These are phyloP conservation scores for Penicillium palitans DNA, from an alignment of 2,329 filamentous ascomycete species.

Conservation along the genomic window DNA sequence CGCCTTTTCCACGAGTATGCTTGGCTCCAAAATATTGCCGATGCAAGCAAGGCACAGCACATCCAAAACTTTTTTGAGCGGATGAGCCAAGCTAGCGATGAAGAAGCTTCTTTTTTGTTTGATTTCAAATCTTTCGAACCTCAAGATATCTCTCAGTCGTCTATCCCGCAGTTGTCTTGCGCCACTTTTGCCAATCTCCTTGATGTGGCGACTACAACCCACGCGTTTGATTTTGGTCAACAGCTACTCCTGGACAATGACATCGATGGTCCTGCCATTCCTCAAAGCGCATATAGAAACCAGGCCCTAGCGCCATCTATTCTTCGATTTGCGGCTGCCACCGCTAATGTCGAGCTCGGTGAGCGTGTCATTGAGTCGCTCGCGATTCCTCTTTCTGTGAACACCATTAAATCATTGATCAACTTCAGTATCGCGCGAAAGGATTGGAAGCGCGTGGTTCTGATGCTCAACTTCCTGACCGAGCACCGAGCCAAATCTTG, in stretches of 20 bases:
- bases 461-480: conserved; percentile 37
- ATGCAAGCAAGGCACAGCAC: conserved; percentile 38
- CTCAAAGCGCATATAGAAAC: conserved; percentile 46
- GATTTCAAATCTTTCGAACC: conserved; percentile 20
- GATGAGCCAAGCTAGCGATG: conserved; percentile 15
- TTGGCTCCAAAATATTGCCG: conserved; percentile 37
- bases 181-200: conserved; percentile 53
- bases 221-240: conserved; percentile 51
- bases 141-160: conserved; percentile 27
- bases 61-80: conserved; percentile 35
- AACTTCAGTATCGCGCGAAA: conserved; percentile 36
- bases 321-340: conserved; percentile 55
- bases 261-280: conserved; percentile 56
- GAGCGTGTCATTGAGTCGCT: conserved; percentile 33
- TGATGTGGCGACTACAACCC: conserved; percentile 50
- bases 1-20: conserved; percentile 33
- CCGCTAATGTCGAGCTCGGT: conserved; percentile 43
- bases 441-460: conserved; percentile 37
- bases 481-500: conserved; percentile 38
- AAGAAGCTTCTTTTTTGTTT: conserved; percentile 17
- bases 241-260: conserved; percentile 56
- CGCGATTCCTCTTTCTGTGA: conserved; percentile 34
- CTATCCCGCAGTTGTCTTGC: conserved; percentile 45
- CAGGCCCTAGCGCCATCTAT: conserved; percentile 54
- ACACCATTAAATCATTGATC: conserved; percentile 39